Evolutionary conservation across 1,139 yeast genomes (phyloP), one percentile per base, ranked within the genome.

Genomic region (Chernovozyma sophiae-reginae): DNA sequence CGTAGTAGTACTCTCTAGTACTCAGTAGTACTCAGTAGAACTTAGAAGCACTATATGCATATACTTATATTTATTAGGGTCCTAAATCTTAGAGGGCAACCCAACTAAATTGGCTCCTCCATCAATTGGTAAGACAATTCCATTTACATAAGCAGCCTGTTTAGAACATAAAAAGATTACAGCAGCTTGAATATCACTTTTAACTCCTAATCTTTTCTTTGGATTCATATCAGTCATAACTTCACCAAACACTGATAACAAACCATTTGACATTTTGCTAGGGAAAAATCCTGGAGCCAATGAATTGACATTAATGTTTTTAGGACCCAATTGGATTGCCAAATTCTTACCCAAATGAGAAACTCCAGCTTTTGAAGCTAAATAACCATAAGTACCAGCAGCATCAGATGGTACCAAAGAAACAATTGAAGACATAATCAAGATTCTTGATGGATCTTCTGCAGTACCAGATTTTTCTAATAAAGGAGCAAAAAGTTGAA

Each of bases 271-370:
- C 92, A 84, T 83, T 58, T 81, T 82, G 25, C 85, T 71, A 18
- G 86, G 86, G 73, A 84, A 80, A 56, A 81, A 84, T 0, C 94
- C 94, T 0, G 92, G 92, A 11, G 89, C 89, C 47, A 84, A 60
- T 7, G 79, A 66, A 58, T 82, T 82, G 46, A 80, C 86, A 33
- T 77, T 79, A 50, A 81, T 74, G 56, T 81, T 74, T 38, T 72
- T 61, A n/a, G 81, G 82, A 2, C 85, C 87, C 49, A 82, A 68
- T 48, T 78, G 81, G 34, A 70, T 53, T 2, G 89, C 83, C 51
- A 82, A 68, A 43, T 73, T 64, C 59, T 77, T 79, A 29, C 83
- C 83, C 56, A 84, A 55, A 55, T 84, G 92, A 39, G 80, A 73
- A 8, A 83, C 82, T 36, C 86, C 92, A 2, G 90, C 86, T 59